Percentiles rank a stretch among this genome's conserved stretches.
phyloP scores from a whole-genome alignment of 331 rosid species.

The Acacia concinna region DNA sequence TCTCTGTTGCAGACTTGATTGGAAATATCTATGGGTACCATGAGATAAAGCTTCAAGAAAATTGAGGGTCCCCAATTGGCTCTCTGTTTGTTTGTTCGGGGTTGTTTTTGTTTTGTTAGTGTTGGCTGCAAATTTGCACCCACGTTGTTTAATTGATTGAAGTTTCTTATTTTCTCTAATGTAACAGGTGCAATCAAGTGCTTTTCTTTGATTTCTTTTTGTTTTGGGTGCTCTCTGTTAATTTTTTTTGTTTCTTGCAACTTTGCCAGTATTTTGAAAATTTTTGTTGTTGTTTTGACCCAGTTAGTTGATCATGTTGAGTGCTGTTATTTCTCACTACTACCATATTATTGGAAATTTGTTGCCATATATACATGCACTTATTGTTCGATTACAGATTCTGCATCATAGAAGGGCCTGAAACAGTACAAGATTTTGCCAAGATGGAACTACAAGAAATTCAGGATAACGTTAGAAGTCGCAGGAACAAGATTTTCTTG shows the following conservation, averaged over 20 bases:
- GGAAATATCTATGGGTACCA: not conserved
- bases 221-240: not conserved
- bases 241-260: not conserved
- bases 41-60: not conserved
- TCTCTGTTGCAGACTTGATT: not conserved
- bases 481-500: conserved; percentile 88
- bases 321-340: not conserved
- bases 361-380: not conserved
- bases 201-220: not conserved
- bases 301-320: not conserved
- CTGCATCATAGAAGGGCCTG: conserved; percentile 96
- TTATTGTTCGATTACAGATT: conserved; percentile 46
- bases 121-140: not conserved
- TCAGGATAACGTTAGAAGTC: conserved; percentile 85
- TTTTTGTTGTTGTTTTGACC: not conserved
- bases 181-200: not conserved
- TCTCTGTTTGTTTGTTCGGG: not conserved
- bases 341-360: not conserved
- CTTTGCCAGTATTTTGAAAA: not conserved
- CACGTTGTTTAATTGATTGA: not conserved
- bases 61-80: not conserved
- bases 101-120: not conserved
- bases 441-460: conserved; percentile 91
- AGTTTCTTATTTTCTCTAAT: not conserved
- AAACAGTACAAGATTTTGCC: conserved; percentile 81